A percentile compares a stretch with the other conserved stretches of the same genome.
Evolutionary conservation across 2,329 filamentous ascomycete species (phyloP).

Genomic region (Colletotrichum filicis): DNA sequence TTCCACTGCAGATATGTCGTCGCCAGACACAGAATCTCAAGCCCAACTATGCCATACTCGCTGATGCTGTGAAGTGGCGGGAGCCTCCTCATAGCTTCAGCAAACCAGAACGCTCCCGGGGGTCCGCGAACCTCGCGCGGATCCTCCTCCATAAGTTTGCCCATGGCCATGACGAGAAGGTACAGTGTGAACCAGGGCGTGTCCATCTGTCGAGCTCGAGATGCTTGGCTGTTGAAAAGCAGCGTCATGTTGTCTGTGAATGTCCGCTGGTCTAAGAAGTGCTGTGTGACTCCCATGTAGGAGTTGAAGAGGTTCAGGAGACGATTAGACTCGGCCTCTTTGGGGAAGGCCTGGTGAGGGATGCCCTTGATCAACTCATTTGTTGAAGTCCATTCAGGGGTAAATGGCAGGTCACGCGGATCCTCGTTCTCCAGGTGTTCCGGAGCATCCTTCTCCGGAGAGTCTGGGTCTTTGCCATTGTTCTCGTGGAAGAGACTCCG

Average conservation of each 20-base stretch:
- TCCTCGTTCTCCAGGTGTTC: slow-evolving; percentile 20
- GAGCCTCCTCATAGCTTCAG: slow-evolving; percentile 40
- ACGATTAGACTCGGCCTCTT: slow-evolving; percentile 37
- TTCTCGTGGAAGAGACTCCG: slow-evolving; percentile 29
- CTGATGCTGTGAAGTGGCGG: slow-evolving; percentile 41
- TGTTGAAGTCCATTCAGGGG: slow-evolving; percentile 30
- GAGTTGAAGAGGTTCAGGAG: slow-evolving; percentile 40
- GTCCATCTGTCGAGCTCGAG: slow-evolving; percentile 35
- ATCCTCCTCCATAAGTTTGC: slow-evolving; percentile 40
- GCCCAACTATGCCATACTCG: slow-evolving; percentile 39
- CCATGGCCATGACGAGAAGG: slow-evolving; percentile 44
- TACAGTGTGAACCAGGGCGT: slow-evolving; percentile 42
- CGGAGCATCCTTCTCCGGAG: slow-evolving; percentile 16
- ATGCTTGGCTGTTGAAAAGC: slow-evolving; percentile 39
- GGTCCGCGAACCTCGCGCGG: slow-evolving; percentile 36
- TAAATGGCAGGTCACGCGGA: slow-evolving; percentile 17
- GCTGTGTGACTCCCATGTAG: slow-evolving; percentile 42
- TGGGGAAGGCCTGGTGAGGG: slow-evolving; percentile 20
- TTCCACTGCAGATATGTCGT: slow-evolving; percentile 43
- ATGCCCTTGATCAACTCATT: slow-evolving; percentile 31
- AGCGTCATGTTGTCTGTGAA: slow-evolving; percentile 41
- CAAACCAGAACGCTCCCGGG: slow-evolving; percentile 41
- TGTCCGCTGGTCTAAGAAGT: slow-evolving; percentile 41
- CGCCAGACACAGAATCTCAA: slow-evolving; percentile 42
- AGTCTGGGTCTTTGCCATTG: slow-evolving; percentile 14